Evolutionary conservation across 495 filamentous ascomycete genomes (phyloP).

Genomic region (Hypoxylon lienhwacheense): DNA sequence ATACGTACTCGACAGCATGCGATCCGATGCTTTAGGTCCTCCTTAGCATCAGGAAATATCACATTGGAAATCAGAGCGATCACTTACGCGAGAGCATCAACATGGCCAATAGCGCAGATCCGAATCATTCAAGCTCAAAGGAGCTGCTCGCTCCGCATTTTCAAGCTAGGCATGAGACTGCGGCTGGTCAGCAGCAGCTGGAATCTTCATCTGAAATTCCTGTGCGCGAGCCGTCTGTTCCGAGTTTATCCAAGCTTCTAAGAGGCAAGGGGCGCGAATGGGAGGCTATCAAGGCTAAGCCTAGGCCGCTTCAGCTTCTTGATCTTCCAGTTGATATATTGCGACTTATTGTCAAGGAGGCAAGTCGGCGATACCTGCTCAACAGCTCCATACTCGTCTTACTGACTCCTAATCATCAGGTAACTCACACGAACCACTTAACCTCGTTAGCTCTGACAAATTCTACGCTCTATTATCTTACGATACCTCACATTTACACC

Average conservation of each 20-base stretch:
- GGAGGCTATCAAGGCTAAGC: slow-evolving; percentile 43
- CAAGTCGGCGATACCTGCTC: slow-evolving; percentile 41
- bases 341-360: slow-evolving; percentile 88
- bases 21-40: slow-evolving; percentile 12
- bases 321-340: slow-evolving; percentile 87
- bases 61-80: slow-evolving; percentile 8
- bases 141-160: slow-evolving; percentile 19
- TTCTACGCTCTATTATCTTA: slow-evolving; percentile 78
- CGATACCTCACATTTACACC: slow-evolving; percentile 85
- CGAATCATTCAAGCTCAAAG: slow-evolving; percentile 24
- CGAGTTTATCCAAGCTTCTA: slow-evolving; percentile 35
- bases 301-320: slow-evolving; percentile 60
- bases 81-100: slow-evolving; percentile 6
- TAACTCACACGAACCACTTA: slow-evolving; percentile 86
- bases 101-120: slow-evolving; percentile 32
- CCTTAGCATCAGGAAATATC: slow-evolving; percentile 18
- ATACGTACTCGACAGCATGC: slow-evolving; percentile 26
- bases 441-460: slow-evolving; percentile 81
- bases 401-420: slow-evolving; percentile 50
- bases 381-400: slow-evolving; percentile 4
- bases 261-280: slow-evolving; percentile 49
- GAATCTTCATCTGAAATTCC: slow-evolving; percentile 26
- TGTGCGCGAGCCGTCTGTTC: slow-evolving; percentile 16
- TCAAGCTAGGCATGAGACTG: slow-evolving; percentile 27
- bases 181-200: slow-evolving; percentile 14